A percentile compares a stretch with the other conserved stretches of the same genome.
Evolutionary conservation across 805 yeast genomes (phyloP).

Genomic region (Candida ficus): DNA sequence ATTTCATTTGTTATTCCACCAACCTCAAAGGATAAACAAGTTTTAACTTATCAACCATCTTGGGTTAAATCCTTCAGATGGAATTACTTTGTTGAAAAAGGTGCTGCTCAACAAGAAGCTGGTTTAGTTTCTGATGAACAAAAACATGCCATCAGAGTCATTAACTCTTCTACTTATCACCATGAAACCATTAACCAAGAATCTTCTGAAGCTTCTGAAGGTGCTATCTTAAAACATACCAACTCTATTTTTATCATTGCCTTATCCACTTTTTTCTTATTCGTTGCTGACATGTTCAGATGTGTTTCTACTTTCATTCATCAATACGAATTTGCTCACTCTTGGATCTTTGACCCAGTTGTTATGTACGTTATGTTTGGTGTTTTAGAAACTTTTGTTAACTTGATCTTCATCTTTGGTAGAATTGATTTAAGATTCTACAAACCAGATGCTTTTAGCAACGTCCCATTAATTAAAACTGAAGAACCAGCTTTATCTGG

Average conservation of each 20-base stretch:
- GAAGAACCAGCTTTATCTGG: background rate
- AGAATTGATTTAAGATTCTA: conserved; percentile 76
- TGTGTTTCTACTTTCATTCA: conserved; percentile 39
- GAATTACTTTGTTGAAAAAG: conserved; percentile 52
- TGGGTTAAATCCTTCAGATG: conserved; percentile 67
- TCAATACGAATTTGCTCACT: conserved; percentile 27
- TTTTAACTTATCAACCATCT: conserved; percentile 63
- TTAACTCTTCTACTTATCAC: conserved; percentile 49
- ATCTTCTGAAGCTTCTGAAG: conserved; percentile 6
- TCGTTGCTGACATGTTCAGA: conserved; percentile 48
- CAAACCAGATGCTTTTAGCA: conserved; percentile 54
- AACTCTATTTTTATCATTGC: conserved; percentile 39
- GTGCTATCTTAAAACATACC: conserved; percentile 1
- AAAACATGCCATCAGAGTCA: conserved; percentile 49
- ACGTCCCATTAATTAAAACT: background rate
- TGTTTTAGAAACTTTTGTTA: conserved; percentile 54
- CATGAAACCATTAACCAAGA: conserved; percentile 26
- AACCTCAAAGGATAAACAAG: conserved; percentile 43
- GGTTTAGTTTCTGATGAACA: conserved; percentile 28
- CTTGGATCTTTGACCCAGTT: conserved; percentile 48
- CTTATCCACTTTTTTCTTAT: conserved; percentile 42
- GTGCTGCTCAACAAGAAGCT: conserved; percentile 43
- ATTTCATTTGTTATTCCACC: conserved; percentile 53
- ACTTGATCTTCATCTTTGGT: conserved; percentile 50
- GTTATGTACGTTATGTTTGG: conserved; percentile 70